Conservation (phyloP, 495 filamentous ascomycete genomes). For the Talaromyces wortmannii region DNA sequence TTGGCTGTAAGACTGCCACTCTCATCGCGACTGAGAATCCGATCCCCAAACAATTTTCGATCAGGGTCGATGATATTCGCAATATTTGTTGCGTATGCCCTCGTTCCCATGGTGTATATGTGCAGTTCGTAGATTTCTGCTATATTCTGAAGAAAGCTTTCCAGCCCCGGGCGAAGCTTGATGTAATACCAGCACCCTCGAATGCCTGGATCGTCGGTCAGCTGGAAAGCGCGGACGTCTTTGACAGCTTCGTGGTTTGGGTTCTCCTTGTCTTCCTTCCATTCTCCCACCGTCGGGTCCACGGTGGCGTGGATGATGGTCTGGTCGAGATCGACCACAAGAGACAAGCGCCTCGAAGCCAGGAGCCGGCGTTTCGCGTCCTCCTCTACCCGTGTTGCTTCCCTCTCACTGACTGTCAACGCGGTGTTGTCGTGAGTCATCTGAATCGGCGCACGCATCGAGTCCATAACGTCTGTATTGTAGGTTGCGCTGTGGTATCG, state of each 20-base stretch:
- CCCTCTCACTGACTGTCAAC: conserved; percentile 63
- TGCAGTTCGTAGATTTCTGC: conserved; percentile 86
- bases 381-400: conserved; percentile 76
- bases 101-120: conserved; percentile 98
- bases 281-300: conserved; percentile 92
- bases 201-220: conserved; percentile 72
- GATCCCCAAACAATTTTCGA: conserved; percentile 82
- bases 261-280: conserved; percentile 80
- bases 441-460: conserved; percentile 80
- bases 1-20: conserved; percentile 89
- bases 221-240: conserved; percentile 78
- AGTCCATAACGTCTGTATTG: conserved; percentile 50
- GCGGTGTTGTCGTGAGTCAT: conserved; percentile 87
- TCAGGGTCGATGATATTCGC: conserved; percentile 90
- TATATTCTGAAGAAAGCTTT: conserved; percentile 73
- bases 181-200: conserved; percentile 91
- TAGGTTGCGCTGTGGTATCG: conserved; percentile 41
- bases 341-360: conserved; percentile 69
- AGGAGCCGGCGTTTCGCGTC: conserved; percentile 80
- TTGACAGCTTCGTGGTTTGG: conserved; percentile 89
- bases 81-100: conserved; percentile 87
- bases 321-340: conserved; percentile 96
- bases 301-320: conserved; percentile 98
- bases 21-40: conserved; percentile 93
- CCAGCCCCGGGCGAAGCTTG: conserved; percentile 90